Percentiles rank a stretch among this genome's conserved stretches.
Evolutionary conservation across 768 basidiomycete species (phyloP).

Genomic region (Termitomyces sp.): DNA sequence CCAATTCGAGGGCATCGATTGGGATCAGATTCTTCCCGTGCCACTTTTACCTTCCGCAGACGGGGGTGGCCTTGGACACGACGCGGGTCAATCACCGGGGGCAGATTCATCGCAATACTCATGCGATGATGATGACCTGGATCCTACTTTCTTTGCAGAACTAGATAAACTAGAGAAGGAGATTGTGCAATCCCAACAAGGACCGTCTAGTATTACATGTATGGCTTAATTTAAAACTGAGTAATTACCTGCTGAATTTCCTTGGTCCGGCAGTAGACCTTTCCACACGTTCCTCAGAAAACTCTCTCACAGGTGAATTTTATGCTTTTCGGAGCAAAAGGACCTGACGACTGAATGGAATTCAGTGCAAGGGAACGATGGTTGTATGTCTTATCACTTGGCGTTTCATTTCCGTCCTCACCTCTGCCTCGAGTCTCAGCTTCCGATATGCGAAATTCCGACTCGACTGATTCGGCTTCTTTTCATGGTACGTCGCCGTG

Average conservation of each 20-base stretch:
- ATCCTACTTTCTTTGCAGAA: slow-evolving; percentile 31
- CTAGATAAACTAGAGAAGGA: slow-evolving; percentile 43
- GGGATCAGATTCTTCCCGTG: slow-evolving; percentile 29
- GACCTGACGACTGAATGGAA: background rate
- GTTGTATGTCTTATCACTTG: slow-evolving; percentile 2
- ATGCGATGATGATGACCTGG: slow-evolving; percentile 27
- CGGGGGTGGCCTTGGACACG: slow-evolving; percentile 20
- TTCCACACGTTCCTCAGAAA: background rate
- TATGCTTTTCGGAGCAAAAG: background rate
- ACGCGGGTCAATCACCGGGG: slow-evolving; percentile 10
- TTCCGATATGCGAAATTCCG: slow-evolving; percentile 1
- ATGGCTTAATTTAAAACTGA: background rate
- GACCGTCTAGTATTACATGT: slow-evolving; percentile 3
- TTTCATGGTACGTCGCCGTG: slow-evolving; percentile 4
- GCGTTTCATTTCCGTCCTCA: slow-evolving; percentile 7
- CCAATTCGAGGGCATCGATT: slow-evolving; percentile 44
- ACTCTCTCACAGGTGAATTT: slow-evolving; percentile 3
- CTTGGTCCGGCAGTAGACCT: background rate
- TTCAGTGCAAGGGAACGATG: background rate
- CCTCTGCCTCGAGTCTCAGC: slow-evolving; percentile 8
- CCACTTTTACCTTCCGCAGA: slow-evolving; percentile 8
- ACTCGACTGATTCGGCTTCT: background rate
- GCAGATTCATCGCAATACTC: slow-evolving; percentile 18
- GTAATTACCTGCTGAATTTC: background rate
- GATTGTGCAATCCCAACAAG: slow-evolving; percentile 9